Evolutionary conservation across 805 yeast species (phyloP), one percentile per base, ranked within the genome.

Genomic region (Metschnikowia drakensbergensis): DNA sequence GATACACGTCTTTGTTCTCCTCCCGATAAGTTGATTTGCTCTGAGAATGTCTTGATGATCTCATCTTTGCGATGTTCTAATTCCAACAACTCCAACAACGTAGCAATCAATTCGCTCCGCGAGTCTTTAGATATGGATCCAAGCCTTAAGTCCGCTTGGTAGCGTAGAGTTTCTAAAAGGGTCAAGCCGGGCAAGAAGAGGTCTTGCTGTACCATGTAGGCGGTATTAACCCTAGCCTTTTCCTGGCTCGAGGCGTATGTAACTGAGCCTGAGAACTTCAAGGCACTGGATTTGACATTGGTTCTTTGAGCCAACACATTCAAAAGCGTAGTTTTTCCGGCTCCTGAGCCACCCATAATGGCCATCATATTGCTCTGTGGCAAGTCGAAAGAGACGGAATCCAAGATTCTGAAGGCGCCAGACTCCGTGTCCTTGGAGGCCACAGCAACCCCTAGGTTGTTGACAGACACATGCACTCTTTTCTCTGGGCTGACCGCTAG

Each of bases 291-390:
- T 7, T 68, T 62, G 0, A 72, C 55, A 45, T 63, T 70, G 17
- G 76, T 69, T 53, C 85, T 64, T 40, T 80, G 76, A 0, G 88
- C 82, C 42, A 85, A 62, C 0, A 81, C 80, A 60, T 88, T 88
- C 23, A 88, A 68, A 38, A 88, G 62, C 0, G 96, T 86, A 0
- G 96, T 88, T 59, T 89, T 88, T 3, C 96, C 96, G 3, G 89
- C 81, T 0, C 96, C 96, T 0, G 91, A 84, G 0, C 96, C 92
- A 2, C 96, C 96, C 70, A 89, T 77, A 7, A 88, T 85, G 5
- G 95, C 95, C 65, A 88, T 74, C 34, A 89, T 65, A 7, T 84
- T 71, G 13, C 88, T 86, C 10, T 78, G 63, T 0, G 80, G 77
- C 8, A 86, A 69, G 44, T 80, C 81, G 51, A 86, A 74, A 2